Evolutionary conservation across 1,284 basidiomycete species (phyloP), one percentile per base, ranked within the genome.

Genomic region (Tremellales sp.): DNA sequence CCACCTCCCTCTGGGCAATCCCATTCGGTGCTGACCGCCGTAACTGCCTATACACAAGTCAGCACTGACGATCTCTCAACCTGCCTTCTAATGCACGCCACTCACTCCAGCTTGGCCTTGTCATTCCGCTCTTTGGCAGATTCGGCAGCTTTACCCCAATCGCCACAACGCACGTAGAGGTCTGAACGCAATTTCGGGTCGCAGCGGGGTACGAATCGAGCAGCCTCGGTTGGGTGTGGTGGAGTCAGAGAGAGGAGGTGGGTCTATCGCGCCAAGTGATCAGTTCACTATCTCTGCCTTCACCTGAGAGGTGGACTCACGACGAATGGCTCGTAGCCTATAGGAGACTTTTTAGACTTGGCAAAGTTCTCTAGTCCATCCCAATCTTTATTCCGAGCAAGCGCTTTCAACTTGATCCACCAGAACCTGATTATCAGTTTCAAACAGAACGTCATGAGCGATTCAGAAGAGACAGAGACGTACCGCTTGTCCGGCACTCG

Each of bases 261-360:
- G 8, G 58, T 72, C 72, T 74, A 26, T 15, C 26, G n/a, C n/a
- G n/a, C n/a, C n/a, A n/a, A n/a, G n/a, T n/a, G 40, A 21, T 35
- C 15, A 25, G 33, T 31, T 19, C n/a, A n/a, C n/a, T n/a, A n/a
- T n/a, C n/a, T n/a, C n/a, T n/a, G 6, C 21, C 23, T 21, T 8
- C 26, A 31, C 8, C 31, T 15, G 19, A 41, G 8, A 31, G 8
- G 29, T 39, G 90, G 78, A 68, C 89, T 83, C 43, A 82, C 83
- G 17, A 96, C 92, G 68, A 94, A 96, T 0, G 87, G 83, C 68
- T 94, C 90, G 65, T 93, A 97, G 3, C 96, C 94, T 54, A 97
- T 96, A 1, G 96, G 93, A 68, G 87, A 90, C 60, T 89, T 83
- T 70, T 84, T 91, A 40, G 84, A 85, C 61, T 84, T 86, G 0